phyloP scores from a whole-genome alignment of 2,329 filamentous ascomycete genomes.

The Aspergillus sp. region DNA sequence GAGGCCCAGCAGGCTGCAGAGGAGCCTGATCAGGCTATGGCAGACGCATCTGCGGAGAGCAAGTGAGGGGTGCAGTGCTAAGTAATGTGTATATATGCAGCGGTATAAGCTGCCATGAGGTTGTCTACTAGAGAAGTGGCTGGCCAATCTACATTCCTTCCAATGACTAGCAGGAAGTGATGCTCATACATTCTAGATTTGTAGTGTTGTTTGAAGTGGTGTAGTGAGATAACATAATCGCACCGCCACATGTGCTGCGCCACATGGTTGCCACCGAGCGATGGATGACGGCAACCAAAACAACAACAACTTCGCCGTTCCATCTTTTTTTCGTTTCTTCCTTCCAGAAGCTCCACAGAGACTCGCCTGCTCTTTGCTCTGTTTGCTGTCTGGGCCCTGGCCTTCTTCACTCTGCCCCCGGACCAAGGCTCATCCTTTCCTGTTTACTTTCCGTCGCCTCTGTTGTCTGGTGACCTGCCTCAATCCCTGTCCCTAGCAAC shows the following conservation, averaged over 20 bases:
- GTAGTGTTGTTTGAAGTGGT: too few species aligned
- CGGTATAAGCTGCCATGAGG: neutral
- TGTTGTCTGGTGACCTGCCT: neutral
- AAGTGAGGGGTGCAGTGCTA: neutral
- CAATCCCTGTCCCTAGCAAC: constrained; percentile 13
- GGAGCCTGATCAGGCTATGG: neutral
- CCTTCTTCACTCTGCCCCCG: neutral
- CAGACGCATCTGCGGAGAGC: neutral
- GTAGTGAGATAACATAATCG: neutral
- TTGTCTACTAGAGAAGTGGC: neutral
- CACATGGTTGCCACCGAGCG: constrained; percentile 26
- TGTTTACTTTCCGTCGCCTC: neutral
- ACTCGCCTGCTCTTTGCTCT: neutral
- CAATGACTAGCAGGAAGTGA: too few species aligned
- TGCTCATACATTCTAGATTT: too few species aligned
- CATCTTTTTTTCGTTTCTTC: constrained; percentile 18
- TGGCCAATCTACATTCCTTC: too few species aligned
- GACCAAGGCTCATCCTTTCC: neutral
- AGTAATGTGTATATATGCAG: neutral
- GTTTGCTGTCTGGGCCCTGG: neutral
- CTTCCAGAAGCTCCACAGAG: constrained; percentile 5
- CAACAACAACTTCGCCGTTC: constrained; percentile 19
- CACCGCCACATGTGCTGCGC: constrained; percentile 15
- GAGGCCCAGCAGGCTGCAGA: neutral
- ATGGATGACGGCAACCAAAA: constrained; percentile 27